These are phyloP conservation scores for Castanospermum australe DNA, from an alignment of 306 rosid genomes.

Conservation along the genomic window DNA sequence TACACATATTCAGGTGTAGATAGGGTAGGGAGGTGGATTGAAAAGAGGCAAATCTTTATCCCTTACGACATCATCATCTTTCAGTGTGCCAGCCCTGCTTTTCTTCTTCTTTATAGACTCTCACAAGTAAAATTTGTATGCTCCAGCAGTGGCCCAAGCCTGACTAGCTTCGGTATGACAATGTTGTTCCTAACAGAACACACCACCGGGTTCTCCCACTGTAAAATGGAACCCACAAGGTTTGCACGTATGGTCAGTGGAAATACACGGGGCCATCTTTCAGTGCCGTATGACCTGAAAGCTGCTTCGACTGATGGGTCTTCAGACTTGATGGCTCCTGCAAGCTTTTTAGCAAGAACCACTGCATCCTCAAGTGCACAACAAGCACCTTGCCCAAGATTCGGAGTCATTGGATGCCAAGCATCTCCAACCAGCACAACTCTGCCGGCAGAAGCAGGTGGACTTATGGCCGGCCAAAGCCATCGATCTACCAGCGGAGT, in stretches of 20 bases:
- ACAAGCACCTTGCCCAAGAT: constrained; percentile 95
- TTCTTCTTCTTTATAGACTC: constrained; percentile 30
- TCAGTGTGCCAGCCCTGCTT: background rate
- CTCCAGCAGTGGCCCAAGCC: constrained; percentile 70
- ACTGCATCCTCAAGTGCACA: constrained; percentile 91
- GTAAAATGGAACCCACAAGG: constrained; percentile 69
- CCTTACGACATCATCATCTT: background rate
- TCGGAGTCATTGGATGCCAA: constrained; percentile 99
- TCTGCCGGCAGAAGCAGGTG: constrained; percentile 62
- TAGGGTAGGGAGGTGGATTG: background rate
- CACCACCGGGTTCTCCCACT: constrained; percentile 73
- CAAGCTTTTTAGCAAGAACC: constrained; percentile 67
- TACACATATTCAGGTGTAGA: background rate
- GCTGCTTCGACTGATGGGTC: constrained; percentile 54
- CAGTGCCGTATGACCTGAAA: constrained; percentile 58
- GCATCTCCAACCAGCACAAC: constrained; percentile 89
- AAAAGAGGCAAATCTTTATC: background rate
- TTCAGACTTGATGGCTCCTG: constrained; percentile 52
- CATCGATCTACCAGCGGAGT: constrained; percentile 86
- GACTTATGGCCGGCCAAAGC: constrained; percentile 82
- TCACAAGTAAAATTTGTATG: constrained; percentile 74
- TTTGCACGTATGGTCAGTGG: constrained; percentile 78
- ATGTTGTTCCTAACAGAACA: constrained; percentile 72
- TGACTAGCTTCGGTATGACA: constrained; percentile 70
- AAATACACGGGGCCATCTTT: constrained; percentile 78